These are phyloP conservation scores for Pythium vanterpoolii DNA, from an alignment of 352 stramenopile genomes.

Conservation along the genomic window DNA sequence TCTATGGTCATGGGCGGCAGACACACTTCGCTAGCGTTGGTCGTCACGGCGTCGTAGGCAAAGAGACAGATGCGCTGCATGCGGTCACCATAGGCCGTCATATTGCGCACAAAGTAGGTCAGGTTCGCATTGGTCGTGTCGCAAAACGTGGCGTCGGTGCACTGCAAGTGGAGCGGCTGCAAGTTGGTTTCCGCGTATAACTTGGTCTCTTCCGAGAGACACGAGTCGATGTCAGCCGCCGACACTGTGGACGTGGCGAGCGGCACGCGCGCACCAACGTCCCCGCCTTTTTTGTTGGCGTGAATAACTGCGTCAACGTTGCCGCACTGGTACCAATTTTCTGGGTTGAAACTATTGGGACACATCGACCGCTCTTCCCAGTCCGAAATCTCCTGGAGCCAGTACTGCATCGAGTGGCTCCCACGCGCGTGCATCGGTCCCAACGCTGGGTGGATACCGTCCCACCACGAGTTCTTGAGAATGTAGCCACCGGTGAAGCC, in stretches of 20 bases:
- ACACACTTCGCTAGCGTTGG: slow-evolving; percentile 52
- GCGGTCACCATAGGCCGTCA: slow-evolving; percentile 52
- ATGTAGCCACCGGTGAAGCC: slow-evolving; percentile 66
- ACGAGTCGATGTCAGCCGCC: slow-evolving; percentile 42
- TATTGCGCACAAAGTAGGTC: slow-evolving; percentile 65
- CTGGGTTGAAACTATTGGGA: slow-evolving; percentile 64
- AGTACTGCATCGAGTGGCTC: slow-evolving; percentile 70
- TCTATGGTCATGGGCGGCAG: slow-evolving; percentile 53
- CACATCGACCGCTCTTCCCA: slow-evolving; percentile 69
- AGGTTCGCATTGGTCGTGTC: slow-evolving; percentile 28
- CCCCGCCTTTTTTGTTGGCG: slow-evolving; percentile 3
- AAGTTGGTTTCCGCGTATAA: slow-evolving; percentile 60
- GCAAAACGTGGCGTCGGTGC: slow-evolving; percentile 47
- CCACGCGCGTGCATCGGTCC: slow-evolving; percentile 55
- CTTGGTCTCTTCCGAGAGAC: slow-evolving; percentile 47
- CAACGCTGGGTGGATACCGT: slow-evolving; percentile 55
- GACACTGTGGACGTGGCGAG: slow-evolving; percentile 27
- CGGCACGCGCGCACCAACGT: slow-evolving; percentile 35
- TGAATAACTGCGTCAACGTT: slow-evolving; percentile 53
- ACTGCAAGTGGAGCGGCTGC: slow-evolving; percentile 57
- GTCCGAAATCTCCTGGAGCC: slow-evolving; percentile 66
- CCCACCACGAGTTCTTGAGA: slow-evolving; percentile 78
- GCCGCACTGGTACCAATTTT: slow-evolving; percentile 74
- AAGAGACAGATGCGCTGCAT: slow-evolving; percentile 74
- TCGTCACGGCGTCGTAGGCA: slow-evolving; percentile 50